Evolutionary conservation across 805 yeast species (phyloP).

Genomic region (Monosporozyma servazzii): DNA sequence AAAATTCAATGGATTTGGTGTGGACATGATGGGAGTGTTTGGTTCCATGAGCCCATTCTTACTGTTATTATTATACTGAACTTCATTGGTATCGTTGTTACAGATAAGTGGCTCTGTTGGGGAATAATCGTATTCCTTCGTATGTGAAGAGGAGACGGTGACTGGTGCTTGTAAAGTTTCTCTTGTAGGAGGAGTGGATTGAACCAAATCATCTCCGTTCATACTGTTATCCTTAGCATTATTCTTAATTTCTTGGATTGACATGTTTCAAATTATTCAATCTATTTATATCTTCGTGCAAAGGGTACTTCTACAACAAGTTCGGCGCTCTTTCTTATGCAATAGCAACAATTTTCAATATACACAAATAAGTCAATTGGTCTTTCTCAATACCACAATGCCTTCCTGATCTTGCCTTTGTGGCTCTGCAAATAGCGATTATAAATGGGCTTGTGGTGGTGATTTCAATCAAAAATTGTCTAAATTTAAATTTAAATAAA

Average conservation of each 20-base stretch:
- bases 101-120: not conserved
- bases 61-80: not conserved
- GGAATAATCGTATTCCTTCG: not conserved
- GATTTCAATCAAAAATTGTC: not conserved
- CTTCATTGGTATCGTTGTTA: not conserved
- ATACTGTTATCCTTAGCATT: not conserved
- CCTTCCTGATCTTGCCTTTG: not conserved
- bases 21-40: not conserved
- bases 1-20: slow-evolving; percentile 19
- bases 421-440: not conserved
- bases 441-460: not conserved
- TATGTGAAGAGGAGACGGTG: not conserved
- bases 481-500: not conserved
- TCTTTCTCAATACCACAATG: not conserved
- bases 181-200: not conserved
- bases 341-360: not conserved
- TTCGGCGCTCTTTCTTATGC: not conserved
- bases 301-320: not conserved
- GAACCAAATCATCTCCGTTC: not conserved
- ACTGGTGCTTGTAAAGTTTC: slow-evolving; percentile 1
- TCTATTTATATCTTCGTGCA: not conserved
- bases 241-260: not conserved
- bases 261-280: not conserved
- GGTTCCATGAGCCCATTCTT: not conserved
- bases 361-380: not conserved